phyloP scores from a whole-genome alignment of 2,329 filamentous ascomycete genomes.

The Hymenoscyphus fraxineus region DNA sequence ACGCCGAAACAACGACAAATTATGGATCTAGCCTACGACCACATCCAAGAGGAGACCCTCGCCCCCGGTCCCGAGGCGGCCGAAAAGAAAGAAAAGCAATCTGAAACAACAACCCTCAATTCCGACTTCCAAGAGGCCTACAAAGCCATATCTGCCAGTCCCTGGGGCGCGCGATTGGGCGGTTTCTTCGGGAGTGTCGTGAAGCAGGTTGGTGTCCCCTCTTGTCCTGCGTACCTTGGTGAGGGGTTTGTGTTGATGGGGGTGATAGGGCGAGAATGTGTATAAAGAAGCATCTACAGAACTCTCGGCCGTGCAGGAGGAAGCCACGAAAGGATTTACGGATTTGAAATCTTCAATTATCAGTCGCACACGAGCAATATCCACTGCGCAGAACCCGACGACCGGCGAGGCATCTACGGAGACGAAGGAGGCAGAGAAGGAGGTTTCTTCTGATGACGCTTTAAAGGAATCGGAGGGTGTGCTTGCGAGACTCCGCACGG shows the following conservation, averaged over 20 bases:
- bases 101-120: constrained; percentile 61
- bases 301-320: constrained; percentile 71
- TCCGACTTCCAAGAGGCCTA: constrained; percentile 92
- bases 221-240: background rate
- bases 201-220: constrained; percentile 64
- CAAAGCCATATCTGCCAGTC: constrained; percentile 84
- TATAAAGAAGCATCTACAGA: constrained; percentile 87
- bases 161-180: constrained; percentile 85
- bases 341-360: constrained; percentile 65
- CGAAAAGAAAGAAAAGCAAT: constrained; percentile 44
- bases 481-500: constrained; percentile 69
- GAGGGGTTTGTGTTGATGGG: background rate
- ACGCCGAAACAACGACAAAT: background rate
- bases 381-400: constrained; percentile 44
- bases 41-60: constrained; percentile 82
- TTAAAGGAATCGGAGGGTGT: constrained; percentile 57
- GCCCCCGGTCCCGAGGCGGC: constrained; percentile 45
- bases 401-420: constrained; percentile 26
- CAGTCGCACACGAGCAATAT: constrained; percentile 67
- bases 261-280: constrained; percentile 65
- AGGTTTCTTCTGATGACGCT: constrained; percentile 45
- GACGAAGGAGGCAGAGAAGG: constrained; percentile 34
- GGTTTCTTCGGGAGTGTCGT: constrained; percentile 89
- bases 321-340: constrained; percentile 77
- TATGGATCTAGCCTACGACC: constrained; percentile 98